Conservation (phyloP, 176 grass and related monocot genomes). For the Oryza officinalis region DNA sequence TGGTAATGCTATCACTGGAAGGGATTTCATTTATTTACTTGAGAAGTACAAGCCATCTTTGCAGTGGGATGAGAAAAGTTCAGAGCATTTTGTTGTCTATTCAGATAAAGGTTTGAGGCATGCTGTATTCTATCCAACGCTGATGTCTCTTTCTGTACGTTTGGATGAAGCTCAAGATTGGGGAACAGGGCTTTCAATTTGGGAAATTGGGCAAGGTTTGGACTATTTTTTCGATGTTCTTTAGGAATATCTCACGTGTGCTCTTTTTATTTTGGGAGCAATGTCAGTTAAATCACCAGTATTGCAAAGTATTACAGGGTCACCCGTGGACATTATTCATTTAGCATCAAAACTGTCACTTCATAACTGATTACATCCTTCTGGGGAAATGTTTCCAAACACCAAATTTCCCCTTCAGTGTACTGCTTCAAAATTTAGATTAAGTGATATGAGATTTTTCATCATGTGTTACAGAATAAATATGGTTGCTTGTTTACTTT, state of each 20-base stretch:
- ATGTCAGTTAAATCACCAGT: not conserved
- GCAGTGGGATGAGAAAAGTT: constrained; percentile 76
- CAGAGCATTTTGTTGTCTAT: constrained; percentile 85
- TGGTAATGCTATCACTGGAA: constrained; percentile 69
- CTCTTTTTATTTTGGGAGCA: not conserved
- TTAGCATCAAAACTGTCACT: constrained; percentile 22
- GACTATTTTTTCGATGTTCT: constrained; percentile 90
- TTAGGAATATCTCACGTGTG: constrained; percentile 38
- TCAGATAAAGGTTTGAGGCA: constrained; percentile 60
- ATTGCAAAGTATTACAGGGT: not conserved
- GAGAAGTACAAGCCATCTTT: constrained; percentile 78
- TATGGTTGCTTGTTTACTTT: not conserved
- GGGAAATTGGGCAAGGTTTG: constrained; percentile 93
- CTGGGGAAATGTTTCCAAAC: constrained; percentile 15
- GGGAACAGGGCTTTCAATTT: constrained; percentile 78
- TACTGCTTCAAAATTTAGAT: not conserved
- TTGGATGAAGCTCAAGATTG: constrained; percentile 73
- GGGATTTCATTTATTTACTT: constrained; percentile 68
- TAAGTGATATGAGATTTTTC: not conserved
- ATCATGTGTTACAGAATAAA: not conserved
- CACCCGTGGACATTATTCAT: constrained; percentile 2
- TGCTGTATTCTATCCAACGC: constrained; percentile 83
- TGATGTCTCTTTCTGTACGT: constrained; percentile 69
- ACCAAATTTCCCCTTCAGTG: not conserved
- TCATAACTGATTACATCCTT: constrained; percentile 17